These are phyloP conservation scores for Neofusicoccum sp. DNA, from an alignment of 2,329 filamentous ascomycete species.

Conservation along the genomic window DNA sequence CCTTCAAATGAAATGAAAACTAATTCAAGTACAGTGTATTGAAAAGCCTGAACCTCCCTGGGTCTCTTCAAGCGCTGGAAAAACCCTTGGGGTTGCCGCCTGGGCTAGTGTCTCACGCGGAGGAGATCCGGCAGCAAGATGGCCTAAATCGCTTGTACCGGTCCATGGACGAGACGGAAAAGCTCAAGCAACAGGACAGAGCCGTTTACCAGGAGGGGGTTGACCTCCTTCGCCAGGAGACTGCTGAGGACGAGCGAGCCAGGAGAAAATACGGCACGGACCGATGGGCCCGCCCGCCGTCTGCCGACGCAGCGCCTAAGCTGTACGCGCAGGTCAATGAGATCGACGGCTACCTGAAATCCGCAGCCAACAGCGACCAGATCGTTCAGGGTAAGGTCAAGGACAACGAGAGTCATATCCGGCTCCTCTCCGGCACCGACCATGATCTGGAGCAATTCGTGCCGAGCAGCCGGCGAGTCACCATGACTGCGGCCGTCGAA, in stretches of 20 bases:
- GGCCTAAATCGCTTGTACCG: conserved; percentile 73
- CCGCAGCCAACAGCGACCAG: conserved; percentile 64
- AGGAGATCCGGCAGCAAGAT: conserved; percentile 89
- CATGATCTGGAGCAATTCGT: conserved; percentile 83
- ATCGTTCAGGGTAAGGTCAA: conserved; percentile 76
- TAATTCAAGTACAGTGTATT: conserved; percentile 52
- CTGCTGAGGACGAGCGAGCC: conserved; percentile 76
- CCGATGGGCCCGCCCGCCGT: conserved; percentile 72
- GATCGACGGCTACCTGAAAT: conserved; percentile 83
- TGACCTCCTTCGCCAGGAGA: conserved; percentile 73
- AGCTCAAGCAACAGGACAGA: conserved; percentile 77
- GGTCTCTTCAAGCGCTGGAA: conserved; percentile 89
- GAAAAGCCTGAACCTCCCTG: conserved; percentile 81
- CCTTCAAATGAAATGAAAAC: neutral
- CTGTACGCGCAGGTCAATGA: conserved; percentile 73
- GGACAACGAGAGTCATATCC: conserved; percentile 71
- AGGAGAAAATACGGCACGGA: conserved; percentile 81
- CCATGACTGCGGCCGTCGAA: conserved; percentile 78
- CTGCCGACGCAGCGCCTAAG: conserved; percentile 67
- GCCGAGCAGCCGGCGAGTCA: conserved; percentile 75
- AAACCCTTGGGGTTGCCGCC: conserved; percentile 90
- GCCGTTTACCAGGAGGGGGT: conserved; percentile 80
- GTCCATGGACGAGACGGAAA: conserved; percentile 85
- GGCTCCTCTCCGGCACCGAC: conserved; percentile 75
- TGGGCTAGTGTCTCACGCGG: conserved; percentile 81